A percentile compares a stretch with the other conserved stretches of the same genome.
Evolutionary conservation across 805 yeast species (phyloP).

Genomic region (Candida nonsorbophila): DNA sequence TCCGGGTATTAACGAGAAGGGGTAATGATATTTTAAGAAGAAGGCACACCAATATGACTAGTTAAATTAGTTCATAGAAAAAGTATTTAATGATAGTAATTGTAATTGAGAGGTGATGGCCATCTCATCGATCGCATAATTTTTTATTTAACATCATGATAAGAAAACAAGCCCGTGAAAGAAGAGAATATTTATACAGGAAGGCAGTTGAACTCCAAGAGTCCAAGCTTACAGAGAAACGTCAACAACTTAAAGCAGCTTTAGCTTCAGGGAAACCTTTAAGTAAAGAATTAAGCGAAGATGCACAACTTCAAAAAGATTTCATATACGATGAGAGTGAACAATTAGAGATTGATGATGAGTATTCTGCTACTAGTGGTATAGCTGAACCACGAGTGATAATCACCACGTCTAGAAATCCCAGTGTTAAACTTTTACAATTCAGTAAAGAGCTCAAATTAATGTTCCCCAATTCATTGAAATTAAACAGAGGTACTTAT

Average conservation of each 20-base stretch:
- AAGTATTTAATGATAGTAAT: no score
- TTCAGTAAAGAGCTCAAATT: constrained; percentile 89
- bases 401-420: constrained; percentile 91
- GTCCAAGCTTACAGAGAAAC: constrained; percentile 74
- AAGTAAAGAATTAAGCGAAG: constrained; percentile 88
- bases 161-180: constrained; percentile 92
- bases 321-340: constrained; percentile 82
- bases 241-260: constrained; percentile 82
- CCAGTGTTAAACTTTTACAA: constrained; percentile 78
- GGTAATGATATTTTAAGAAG: constrained; percentile 7
- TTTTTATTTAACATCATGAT: constrained; percentile 36
- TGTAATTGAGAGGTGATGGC: no score
- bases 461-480: constrained; percentile 82
- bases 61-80: no score
- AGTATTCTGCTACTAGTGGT: constrained; percentile 83
- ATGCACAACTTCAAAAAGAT: constrained; percentile 71
- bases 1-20: constrained; percentile 7
- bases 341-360: constrained; percentile 76
- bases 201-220: constrained; percentile 90
- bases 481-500: constrained; percentile 91
- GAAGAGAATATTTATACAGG: constrained; percentile 87
- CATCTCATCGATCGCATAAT: background rate
- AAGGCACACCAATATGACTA: no score
- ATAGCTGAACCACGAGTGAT: constrained; percentile 84
- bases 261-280: constrained; percentile 88